A percentile compares a stretch with the other conserved stretches of the same genome.
phyloP scores from a whole-genome alignment of 371 early-diverging fungal genomes.

The Mycotypha africana region DNA sequence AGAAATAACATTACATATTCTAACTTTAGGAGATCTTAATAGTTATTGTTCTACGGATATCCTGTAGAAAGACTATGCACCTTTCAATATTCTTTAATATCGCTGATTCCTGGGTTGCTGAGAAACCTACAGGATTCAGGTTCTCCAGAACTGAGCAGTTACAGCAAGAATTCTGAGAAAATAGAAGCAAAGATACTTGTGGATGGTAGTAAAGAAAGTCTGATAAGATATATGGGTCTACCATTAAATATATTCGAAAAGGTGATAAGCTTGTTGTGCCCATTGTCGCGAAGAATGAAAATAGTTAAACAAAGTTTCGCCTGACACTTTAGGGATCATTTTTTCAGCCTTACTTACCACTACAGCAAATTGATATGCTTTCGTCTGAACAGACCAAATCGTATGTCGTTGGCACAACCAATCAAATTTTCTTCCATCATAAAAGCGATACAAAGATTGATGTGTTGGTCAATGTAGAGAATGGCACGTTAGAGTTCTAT shows the following conservation, averaged over 20 bases:
- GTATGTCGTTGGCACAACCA: conserved; percentile 75
- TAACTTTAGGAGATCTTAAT: not conserved
- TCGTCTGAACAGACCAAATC: conserved; percentile 62
- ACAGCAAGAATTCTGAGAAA: conserved; percentile 10
- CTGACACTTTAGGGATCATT: conserved; percentile 53
- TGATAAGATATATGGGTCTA: conserved; percentile 55
- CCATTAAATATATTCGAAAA: conserved; percentile 73
- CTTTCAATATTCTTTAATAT: conserved; percentile 75
- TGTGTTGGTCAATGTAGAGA: conserved; percentile 75
- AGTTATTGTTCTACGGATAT: conserved; percentile 80
- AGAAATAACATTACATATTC: not conserved
- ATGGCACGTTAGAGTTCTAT: conserved; percentile 66
- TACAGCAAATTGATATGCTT: conserved; percentile 80
- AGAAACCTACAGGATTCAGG: conserved; percentile 64
- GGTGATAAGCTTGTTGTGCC: no score
- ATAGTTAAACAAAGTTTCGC: not conserved
- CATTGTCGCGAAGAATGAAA: conserved; percentile 10
- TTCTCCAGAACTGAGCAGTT: conserved; percentile 46
- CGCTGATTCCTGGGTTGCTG: conserved; percentile 63
- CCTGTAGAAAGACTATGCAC: conserved; percentile 76
- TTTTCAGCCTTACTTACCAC: conserved; percentile 80
- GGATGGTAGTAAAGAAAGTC: conserved; percentile 40
- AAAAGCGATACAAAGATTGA: conserved; percentile 65
- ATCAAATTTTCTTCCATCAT: conserved; percentile 75
- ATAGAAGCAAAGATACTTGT: conserved; percentile 29